Conservation (phyloP, 164 flowering plant genomes). For the Chimonanthus praecox region DNA sequence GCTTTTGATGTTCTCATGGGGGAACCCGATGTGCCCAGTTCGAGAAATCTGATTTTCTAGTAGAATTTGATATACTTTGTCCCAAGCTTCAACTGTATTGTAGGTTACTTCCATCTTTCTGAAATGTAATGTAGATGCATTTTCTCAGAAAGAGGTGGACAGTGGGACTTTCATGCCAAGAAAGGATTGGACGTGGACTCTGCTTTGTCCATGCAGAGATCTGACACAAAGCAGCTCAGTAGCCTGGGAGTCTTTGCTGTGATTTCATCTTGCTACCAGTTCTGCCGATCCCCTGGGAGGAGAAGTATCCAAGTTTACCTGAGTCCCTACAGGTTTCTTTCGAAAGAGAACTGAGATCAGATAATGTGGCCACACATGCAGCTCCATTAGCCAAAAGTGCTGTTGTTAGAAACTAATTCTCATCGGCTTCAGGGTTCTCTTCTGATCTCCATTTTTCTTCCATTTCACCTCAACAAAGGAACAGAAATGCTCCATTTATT, state of each 20-base stretch:
- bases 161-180: slow-evolving; percentile 14
- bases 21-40: background rate
- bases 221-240: slow-evolving; percentile 43
- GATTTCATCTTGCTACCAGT: slow-evolving; percentile 43
- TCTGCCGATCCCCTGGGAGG: slow-evolving; percentile 46
- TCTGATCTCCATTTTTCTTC: slow-evolving; percentile 69
- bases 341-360: slow-evolving; percentile 42
- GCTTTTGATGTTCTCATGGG: too few relatives aligned
- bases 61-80: background rate
- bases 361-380: slow-evolving; percentile 29
- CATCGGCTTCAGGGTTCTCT: slow-evolving; percentile 69
- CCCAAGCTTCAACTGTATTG: background rate
- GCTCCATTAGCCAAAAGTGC: slow-evolving; percentile 41
- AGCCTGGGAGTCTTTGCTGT: slow-evolving; percentile 41
- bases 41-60: background rate
- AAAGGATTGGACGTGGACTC: slow-evolving; percentile 63
- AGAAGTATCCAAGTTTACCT: slow-evolving; percentile 46
- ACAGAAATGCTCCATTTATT: slow-evolving; percentile 41
- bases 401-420: slow-evolving; percentile 62
- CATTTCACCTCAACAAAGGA: slow-evolving; percentile 33
- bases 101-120: background rate
- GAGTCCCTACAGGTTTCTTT: slow-evolving; percentile 48
- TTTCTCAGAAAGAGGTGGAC: background rate
- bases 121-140: background rate
- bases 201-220: slow-evolving; percentile 51